Base-by-base conservation (phyloP, 2,329 filamentous ascomycete genomes). In the Drechmeria coniospora region DNA sequence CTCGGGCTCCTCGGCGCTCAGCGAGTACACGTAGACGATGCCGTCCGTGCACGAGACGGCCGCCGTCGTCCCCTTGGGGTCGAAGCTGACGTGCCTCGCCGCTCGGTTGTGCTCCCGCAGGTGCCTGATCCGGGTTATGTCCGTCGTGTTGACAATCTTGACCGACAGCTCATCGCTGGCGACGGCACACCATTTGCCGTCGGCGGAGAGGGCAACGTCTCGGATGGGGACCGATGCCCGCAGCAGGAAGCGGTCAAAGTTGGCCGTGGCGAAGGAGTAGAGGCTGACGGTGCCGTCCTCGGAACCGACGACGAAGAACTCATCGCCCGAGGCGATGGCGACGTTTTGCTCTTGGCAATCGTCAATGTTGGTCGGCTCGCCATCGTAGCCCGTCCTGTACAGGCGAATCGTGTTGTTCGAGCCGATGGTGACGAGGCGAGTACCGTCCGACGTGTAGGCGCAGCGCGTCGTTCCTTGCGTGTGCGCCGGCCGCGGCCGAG, bases 271-370 rank as follows among this genome's bases (percentile, higher is more conserved):
- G 27, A 94, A 65, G n/a, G 79, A 80, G 59, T 92, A 98, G 42
- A 84, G 73, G 60, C 79, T 92, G 44, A 98, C 83, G n/a, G 79
- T 90, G 45, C 92, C 90, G 56, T 95, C 86, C 52, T 98, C 87
- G 13, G 82, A 81, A 16, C 84, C 90, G 35, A 83, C 74, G 24
- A 95, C 72, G 48, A 94, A 92, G 51, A 80, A 84, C 34, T 79
- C 72, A 46, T 87, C 68, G 20, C 73, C 71, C 13, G 83, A 74
- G 17, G 74, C 79, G 14, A 95, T 71, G 18, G 78, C 74, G 13
- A 80, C 65, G 46, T 93, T 92, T 38, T 81, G 78, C 41, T 94
- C 87, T 34, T 79, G 79, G 30, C 79, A 83, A 37, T 94, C 83
- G 49, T 95, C 87, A 31, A 98, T 78, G 32, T 87, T 93, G 32